Evolutionary conservation across 352 stramenopile species (phyloP).

Genomic region (Peronospora destructor): DNA sequence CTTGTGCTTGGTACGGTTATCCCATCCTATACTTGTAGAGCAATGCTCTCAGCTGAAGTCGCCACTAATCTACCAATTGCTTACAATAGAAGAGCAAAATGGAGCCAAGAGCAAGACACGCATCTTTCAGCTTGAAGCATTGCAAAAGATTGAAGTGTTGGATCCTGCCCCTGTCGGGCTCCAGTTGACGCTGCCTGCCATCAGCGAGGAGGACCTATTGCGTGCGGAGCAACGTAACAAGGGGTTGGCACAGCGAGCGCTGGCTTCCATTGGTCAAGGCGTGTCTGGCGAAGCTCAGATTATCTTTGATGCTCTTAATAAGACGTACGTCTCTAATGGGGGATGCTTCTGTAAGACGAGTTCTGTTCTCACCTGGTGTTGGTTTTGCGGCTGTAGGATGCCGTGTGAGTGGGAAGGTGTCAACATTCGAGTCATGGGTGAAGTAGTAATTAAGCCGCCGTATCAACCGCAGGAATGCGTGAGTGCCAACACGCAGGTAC

Average conservation of each 20-base stretch:
- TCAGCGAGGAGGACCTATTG: conserved; percentile 66
- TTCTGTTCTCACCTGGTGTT: conserved; percentile 5
- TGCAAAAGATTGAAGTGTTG: conserved; percentile 64
- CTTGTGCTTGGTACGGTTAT: conserved; percentile 54
- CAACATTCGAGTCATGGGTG: conserved; percentile 81
- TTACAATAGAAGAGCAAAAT: conserved; percentile 47
- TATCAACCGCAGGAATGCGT: conserved; percentile 78
- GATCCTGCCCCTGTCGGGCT: conserved; percentile 41
- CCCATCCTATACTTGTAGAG: not conserved
- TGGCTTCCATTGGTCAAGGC: conserved; percentile 76
- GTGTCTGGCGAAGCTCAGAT: conserved; percentile 61
- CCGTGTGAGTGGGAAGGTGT: conserved; percentile 75
- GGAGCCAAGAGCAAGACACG: conserved; percentile 62
- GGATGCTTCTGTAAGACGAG: not conserved
- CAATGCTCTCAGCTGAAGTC: not conserved
- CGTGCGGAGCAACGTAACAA: conserved; percentile 77
- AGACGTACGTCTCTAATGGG: conserved; percentile 51
- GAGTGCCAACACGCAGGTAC: conserved; percentile 61
- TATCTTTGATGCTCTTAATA: conserved; percentile 86
- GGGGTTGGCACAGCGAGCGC: conserved; percentile 48
- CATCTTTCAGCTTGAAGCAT: conserved; percentile 63
- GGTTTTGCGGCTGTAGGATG: conserved; percentile 43
- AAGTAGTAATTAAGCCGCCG: conserved; percentile 79
- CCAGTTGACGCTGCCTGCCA: conserved; percentile 36
- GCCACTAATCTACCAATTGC: not conserved